Base-by-base conservation (phyloP, 2,329 filamentous ascomycete genomes). In the Xylaria sp. region DNA sequence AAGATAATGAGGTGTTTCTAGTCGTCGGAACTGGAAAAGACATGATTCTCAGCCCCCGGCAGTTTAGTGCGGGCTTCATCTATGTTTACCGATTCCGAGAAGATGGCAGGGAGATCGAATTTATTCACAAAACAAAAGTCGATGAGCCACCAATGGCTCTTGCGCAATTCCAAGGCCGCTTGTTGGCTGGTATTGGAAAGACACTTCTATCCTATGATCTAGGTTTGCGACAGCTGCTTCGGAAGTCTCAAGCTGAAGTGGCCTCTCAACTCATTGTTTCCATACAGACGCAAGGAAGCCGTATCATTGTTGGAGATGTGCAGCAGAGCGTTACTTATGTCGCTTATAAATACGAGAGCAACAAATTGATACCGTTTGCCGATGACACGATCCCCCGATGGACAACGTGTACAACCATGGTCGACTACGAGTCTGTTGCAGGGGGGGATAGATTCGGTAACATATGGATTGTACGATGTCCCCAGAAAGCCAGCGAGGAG, bases 371-470 rank as follows among this genome's bases (percentile, higher is more conserved):
- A 69, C 92, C 95, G 0, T 99, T 99, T 76, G 93, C 89, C 20
- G 96, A 99, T 78, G 96, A 99, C 79, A 92, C 91, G 7, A 88
- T 98, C 70, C 87, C 94, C 60, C 90, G 96, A 39, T 98, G 94
- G 93, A 97, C 94, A 1, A 97, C 94, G 0, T 92, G 92, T 74
- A 92, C 92, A 0, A 88, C 94, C 2, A 97, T 99, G 94, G 91
- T 98, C 1, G 96, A 99, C 81, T 99, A 99, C 80, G 96, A 99
- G 79, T 97, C 96, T 0, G 90, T 93, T 28, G 94, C 94, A 2
- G 96, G 95, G 44, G 95, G 95, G 44, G 96, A 99, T 83, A 98
- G 98, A 79, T 99, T 99, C 74, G 97, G 96, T 70, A 99, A 99
- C 76, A 82, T 99, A 18, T 99, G 94, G 91, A 88, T 99, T 54